phyloP scores from a whole-genome alignment of 345 rosid genomes.

The Clarkia xantiana region DNA sequence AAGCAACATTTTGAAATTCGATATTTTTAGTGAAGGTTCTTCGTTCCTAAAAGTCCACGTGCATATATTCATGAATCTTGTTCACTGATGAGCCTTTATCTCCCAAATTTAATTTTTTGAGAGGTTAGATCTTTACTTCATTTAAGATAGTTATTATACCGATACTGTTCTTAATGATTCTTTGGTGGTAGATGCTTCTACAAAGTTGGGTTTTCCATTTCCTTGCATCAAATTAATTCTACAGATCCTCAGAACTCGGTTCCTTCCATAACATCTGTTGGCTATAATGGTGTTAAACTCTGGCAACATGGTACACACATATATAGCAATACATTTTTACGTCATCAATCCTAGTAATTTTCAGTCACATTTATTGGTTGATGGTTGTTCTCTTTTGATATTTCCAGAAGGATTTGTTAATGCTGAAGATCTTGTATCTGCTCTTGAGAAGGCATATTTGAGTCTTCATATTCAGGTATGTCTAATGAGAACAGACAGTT shows the following conservation, averaged over 20 bases:
- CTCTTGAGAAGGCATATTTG: slow-evolving; percentile 69
- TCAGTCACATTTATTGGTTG: background rate
- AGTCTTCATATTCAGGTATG: slow-evolving; percentile 75
- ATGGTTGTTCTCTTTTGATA: slow-evolving; percentile 5
- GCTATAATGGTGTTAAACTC: slow-evolving; percentile 66
- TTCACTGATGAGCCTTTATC: too few species aligned
- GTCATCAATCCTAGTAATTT: background rate
- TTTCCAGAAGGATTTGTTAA: slow-evolving; percentile 52
- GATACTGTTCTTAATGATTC: too few species aligned
- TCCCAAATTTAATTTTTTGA: too few species aligned
- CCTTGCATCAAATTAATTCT: slow-evolving; percentile 42
- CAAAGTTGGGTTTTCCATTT: slow-evolving; percentile 7
- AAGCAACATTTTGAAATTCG: too few species aligned
- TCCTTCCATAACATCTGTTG: slow-evolving; percentile 72
- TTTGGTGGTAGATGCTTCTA: background rate
- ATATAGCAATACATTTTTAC: background rate
- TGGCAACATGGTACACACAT: slow-evolving; percentile 54
- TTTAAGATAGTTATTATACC: too few species aligned
- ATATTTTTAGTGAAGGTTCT: too few species aligned
- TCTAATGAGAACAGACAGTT: background rate
- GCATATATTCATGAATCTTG: too few species aligned
- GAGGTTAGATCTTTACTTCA: too few species aligned
- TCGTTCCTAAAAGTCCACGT: too few species aligned
- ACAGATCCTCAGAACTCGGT: slow-evolving; percentile 59
- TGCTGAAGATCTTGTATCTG: slow-evolving; percentile 57